phyloP scores from a whole-genome alignment of 2,329 filamentous ascomycete genomes.

The Stachybotrys chartarum region DNA sequence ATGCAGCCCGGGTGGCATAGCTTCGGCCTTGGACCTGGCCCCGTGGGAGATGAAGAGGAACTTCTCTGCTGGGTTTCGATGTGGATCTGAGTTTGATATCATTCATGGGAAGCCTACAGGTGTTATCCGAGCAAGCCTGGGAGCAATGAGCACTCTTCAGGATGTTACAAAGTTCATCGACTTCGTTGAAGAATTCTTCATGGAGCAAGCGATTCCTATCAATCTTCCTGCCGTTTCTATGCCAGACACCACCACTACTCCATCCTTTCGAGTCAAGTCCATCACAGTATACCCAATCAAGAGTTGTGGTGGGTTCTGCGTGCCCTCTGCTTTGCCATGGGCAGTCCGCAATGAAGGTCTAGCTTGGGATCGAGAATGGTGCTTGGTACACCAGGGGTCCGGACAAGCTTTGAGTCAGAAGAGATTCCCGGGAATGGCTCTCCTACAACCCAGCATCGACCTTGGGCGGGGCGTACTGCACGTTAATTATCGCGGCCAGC shows the following conservation, averaged over 20 bases:
- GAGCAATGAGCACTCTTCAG: conserved; percentile 74
- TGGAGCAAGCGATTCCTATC: conserved; percentile 6
- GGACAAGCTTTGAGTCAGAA: conserved; percentile 85
- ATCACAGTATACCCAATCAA: conserved; percentile 87
- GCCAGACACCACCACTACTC: neutral
- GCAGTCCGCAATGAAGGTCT: conserved; percentile 74
- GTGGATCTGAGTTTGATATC: conserved; percentile 75
- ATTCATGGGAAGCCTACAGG: conserved; percentile 82
- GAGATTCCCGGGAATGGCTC: conserved; percentile 77
- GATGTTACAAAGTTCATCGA: conserved; percentile 67
- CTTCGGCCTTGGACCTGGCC: conserved; percentile 62
- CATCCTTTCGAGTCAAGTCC: conserved; percentile 39
- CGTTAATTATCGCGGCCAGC: conserved; percentile 38
- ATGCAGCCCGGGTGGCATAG: conserved; percentile 86
- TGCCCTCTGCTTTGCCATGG: conserved; percentile 63
- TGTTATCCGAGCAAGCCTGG: conserved; percentile 76
- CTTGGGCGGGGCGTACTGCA: conserved; percentile 58
- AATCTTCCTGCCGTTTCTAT: neutral
- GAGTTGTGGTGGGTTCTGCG: conserved; percentile 73
- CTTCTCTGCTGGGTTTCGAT: conserved; percentile 78
- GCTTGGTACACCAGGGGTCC: conserved; percentile 79
- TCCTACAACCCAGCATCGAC: conserved; percentile 70
- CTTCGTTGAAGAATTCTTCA: conserved; percentile 67
- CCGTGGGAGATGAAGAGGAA: conserved; percentile 80
- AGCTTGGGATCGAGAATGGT: conserved; percentile 96